Percentiles rank a stretch among this genome's conserved stretches.
phyloP scores from a whole-genome alignment of 2,329 filamentous ascomycete species.

The Bisporella sp. region DNA sequence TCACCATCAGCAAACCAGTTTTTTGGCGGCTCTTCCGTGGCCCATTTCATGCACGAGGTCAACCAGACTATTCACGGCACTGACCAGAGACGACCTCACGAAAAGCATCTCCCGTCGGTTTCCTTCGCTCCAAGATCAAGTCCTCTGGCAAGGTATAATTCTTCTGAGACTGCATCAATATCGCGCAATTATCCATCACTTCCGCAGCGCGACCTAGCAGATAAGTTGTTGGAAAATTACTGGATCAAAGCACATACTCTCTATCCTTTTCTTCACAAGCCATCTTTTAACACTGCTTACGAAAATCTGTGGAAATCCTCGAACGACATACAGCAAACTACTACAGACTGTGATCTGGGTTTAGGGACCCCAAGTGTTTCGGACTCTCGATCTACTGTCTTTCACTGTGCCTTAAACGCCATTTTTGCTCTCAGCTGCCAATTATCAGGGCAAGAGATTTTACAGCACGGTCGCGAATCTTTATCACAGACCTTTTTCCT shows the following conservation, averaged over 20 bases:
- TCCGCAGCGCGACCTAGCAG: not conserved
- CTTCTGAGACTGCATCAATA: not conserved
- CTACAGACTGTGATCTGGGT: not conserved
- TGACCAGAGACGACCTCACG: not conserved
- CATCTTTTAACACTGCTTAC: not conserved
- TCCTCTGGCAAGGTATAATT: not conserved
- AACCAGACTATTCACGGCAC: not conserved
- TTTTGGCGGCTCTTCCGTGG: not conserved
- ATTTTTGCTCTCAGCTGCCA: conserved; percentile 6
- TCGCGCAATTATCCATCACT: not conserved
- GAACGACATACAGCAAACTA: not conserved
- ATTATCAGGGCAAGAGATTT: not conserved
- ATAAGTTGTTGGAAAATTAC: not conserved
- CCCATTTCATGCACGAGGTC: not conserved
- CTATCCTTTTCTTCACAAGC: not conserved
- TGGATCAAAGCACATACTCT: not conserved
- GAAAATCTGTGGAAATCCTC: not conserved
- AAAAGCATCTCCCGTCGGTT: not conserved
- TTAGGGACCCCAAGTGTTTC: not conserved
- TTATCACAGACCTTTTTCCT: conserved; percentile 1
- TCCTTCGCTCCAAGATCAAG: not conserved
- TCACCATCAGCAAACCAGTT: not conserved
- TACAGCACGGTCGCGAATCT: not conserved
- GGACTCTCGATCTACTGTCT: not conserved
- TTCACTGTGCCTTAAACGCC: conserved; percentile 5